Evolutionary conservation across 2,329 filamentous ascomycete genomes (phyloP), one percentile per base, ranked within the genome.

Genomic region (Hymenoscyphus fraxineus): DNA sequence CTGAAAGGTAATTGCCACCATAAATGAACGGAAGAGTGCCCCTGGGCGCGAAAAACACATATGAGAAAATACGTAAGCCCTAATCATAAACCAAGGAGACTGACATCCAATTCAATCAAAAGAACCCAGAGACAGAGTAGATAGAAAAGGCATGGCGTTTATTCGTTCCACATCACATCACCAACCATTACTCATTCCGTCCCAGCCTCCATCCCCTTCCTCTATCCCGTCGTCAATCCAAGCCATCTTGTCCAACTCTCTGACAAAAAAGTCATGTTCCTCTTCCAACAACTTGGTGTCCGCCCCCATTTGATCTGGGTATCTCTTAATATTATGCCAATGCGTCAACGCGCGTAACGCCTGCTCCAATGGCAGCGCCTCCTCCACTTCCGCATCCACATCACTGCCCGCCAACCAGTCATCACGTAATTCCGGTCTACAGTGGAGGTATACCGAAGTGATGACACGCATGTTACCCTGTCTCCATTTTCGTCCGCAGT

Each of bases 391-490:
- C 0, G 90, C 91, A 72, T 99, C 95, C 1, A 98, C 88, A 74
- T 97, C 93, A 66, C 89, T 90, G 5, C 94, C 94, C 0, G 91
- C 88, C 0, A 98, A 83, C 94, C 95, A 98, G 78, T 97, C 95
- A 74, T 99, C 95, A 38, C 94, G 85, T 57, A 99, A 82, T 76
- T 98, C 94, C 0, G 94, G 94, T 7, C 93, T 85, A 74, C 94
- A 97, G 78, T 97, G 92, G 59, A 99, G 82, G 77, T 97, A 99
- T 1, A 99, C 92, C 3, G 93, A 93, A 0, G 95, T 99, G 74
- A 99, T 99, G 73, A 98, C 93, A 63, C 94, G 91, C 95, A 99
- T 99, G 77, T 99, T 98, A 71, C 88, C 88, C 79, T 98, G 95
- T 15, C 95, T 88, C 95, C 95, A 99, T 80, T 99, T 99, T 55